Base-by-base conservation (phyloP, 495 filamentous ascomycete genomes). In the Penicillium odoratum region DNA sequence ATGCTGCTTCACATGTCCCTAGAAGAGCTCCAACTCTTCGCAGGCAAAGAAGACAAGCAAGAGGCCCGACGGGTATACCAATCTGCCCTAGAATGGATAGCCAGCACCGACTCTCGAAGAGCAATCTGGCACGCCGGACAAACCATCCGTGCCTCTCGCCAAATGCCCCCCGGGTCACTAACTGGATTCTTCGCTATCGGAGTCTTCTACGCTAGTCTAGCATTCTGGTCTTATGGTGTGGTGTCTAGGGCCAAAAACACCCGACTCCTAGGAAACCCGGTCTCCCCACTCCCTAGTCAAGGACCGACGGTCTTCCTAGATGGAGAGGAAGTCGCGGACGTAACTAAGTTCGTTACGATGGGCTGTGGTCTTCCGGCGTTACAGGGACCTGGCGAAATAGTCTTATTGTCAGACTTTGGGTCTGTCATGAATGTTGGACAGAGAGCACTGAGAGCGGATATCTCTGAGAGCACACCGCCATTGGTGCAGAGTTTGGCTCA, bases 111-210 rank as follows among this genome's bases (percentile, higher is more conserved):
- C 21, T 77, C 81, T 0, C 69, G 85, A 6, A 75, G 75, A 28
- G 85, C 85, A 1, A 60, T 87, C 1, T 88, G 82, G 80, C 83
- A 86, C 55, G 84, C 85, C 0, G 85, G 84, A 0, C 85, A 87
- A 65, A 74, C 85, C 1, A 61, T 89, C 7, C 76, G 81, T 7
- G 75, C 78, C 5, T 83, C 81, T 0, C 78, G 75, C 57, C 43
- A 63, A 9, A 78, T 88, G 46, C 70, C 78, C 0, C 57, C 63
- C 0, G 75, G 76, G 0, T 70, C 73, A 3, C 65, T 87, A 3
- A 79, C 81, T 13, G 83, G 84, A 28, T 88, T 88, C 62, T 74
- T 78, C 47, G 83, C 83, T 5, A 78, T 87, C 11, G 81, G 75
- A 0, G 75, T 87, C 0, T 86, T 84, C 57, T 81, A 87, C 60